These are phyloP conservation scores for Backusella mclennaniae DNA, from an alignment of 192 early-diverging fungal species.

Conservation along the genomic window DNA sequence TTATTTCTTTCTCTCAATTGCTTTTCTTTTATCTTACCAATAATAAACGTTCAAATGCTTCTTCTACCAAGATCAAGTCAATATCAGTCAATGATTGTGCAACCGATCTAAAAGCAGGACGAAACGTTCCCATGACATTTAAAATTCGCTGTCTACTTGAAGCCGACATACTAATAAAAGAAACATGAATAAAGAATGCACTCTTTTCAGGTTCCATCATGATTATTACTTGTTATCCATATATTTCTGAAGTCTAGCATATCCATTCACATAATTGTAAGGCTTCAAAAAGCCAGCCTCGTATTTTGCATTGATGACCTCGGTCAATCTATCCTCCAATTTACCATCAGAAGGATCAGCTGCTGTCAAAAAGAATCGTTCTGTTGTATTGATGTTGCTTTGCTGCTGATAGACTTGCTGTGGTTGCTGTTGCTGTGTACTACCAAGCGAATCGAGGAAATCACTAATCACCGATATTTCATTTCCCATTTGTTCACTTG, in stretches of 20 bases:
- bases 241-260: conserved; percentile 84
- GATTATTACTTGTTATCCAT: conserved; percentile 77
- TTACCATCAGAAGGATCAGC: conserved; percentile 89
- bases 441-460: conserved; percentile 55
- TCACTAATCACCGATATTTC: conserved; percentile 77
- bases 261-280: conserved; percentile 94
- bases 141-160: conserved; percentile 75
- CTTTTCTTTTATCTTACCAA: conserved; percentile 32
- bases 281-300: conserved; percentile 95
- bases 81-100: conserved; percentile 91
- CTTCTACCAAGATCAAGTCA: conserved; percentile 94
- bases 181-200: neutral
- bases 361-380: conserved; percentile 88
- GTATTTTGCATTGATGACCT: conserved; percentile 94
- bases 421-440: conserved; percentile 13
- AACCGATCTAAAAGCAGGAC: conserved; percentile 84
- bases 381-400: conserved; percentile 30
- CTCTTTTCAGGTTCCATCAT: neutral
- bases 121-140: conserved; percentile 84
- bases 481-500: conserved; percentile 74
- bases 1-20: conserved; percentile 57
- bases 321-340: conserved; percentile 84
- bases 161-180: conserved; percentile 59
- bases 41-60: conserved; percentile 92
- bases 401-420: conserved; percentile 8